Evolutionary conservation across 1,284 basidiomycete species (phyloP), one percentile per base, ranked within the genome.

Genomic region (Apiotrichum akiyoshidainum): DNA sequence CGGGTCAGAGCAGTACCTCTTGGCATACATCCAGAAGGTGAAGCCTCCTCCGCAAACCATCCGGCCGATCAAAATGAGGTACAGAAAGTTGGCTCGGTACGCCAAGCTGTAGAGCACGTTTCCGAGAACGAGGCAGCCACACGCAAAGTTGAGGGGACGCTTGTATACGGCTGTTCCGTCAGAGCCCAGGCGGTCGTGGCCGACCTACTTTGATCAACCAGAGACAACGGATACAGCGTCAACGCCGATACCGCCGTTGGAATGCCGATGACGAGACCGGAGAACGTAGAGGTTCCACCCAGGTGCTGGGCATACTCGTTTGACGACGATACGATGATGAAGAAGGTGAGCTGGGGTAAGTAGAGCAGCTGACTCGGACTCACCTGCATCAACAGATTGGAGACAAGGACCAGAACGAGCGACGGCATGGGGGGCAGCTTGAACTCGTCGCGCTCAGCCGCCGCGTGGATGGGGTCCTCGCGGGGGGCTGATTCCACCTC

Each of bases 1-100:
- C 31, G 56, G 56, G 40, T 58, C 57, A 8, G 52, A 54, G 57
- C 57, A 58, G 47, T 58, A 58, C 2, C 52, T 46, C 47, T 58
- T 58, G 19, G 41, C 52, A 47, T 58, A 58, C 57, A 58, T 58
- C 41, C 40, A 58, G 35, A 58, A 58, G 5, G 57, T 58, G 34
- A 54, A 58, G 33, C 52, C 57, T 11, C 19, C 21, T 21, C 57
- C 57, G 26, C 46, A 53, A 16, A 58, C 46, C 46, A 58, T 54
- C 12, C 57, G 52, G 13, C 57, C 57, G 17, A 58, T 49, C 1
- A 58, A 47, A 26, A 58, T 58, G n/a, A 58, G 57, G 47, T 58
- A 58, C 19, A 58, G 52, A 21, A 31, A 58, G 41, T 54, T 46
- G 21, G 57, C 57, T 35, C 34, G 34, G 42, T 58, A 58, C 35